phyloP scores from a whole-genome alignment of 1,139 yeast species.

The Pichia sp. region DNA sequence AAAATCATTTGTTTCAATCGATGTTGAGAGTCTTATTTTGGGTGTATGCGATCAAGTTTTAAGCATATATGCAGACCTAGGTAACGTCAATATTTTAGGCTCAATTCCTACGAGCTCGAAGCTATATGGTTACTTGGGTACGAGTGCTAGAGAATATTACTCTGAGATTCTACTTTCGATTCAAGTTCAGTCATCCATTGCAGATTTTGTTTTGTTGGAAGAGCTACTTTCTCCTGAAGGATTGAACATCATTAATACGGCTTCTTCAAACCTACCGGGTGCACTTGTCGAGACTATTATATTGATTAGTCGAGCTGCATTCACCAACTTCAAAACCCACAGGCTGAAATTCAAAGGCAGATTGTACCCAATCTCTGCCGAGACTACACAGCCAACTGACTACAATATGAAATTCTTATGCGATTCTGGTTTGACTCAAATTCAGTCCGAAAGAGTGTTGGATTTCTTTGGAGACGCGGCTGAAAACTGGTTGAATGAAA shows the following conservation, averaged over 20 bases:
- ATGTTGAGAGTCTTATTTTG: slow-evolving; percentile 18
- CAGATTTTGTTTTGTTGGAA: slow-evolving; percentile 33
- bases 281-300: slow-evolving; percentile 34
- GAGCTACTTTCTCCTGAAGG: slow-evolving; percentile 27
- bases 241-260: slow-evolving; percentile 15
- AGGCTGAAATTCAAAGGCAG: slow-evolving; percentile 27
- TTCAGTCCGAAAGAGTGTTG: slow-evolving; percentile 35
- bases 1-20: slow-evolving; percentile 19
- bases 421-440: slow-evolving; percentile 36
- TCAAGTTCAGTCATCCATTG: slow-evolving; percentile 35
- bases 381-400: slow-evolving; percentile 45
- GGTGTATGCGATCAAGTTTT: slow-evolving; percentile 19
- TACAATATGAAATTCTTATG: slow-evolving; percentile 41
- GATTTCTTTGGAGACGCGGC: slow-evolving; percentile 21
- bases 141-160: slow-evolving; percentile 17
- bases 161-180: slow-evolving; percentile 29
- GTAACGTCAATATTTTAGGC: slow-evolving; percentile 16
- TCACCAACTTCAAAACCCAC: slow-evolving; percentile 25
- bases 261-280: slow-evolving; percentile 25
- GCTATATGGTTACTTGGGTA: slow-evolving; percentile 18
- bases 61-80: slow-evolving; percentile 17
- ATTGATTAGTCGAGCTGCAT: slow-evolving; percentile 31
- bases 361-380: slow-evolving; percentile 40
- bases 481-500: slow-evolving; percentile 16
- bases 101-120: slow-evolving; percentile 19